Base-by-base conservation (phyloP, 352 stramenopile species). In the Phytophthora palmivora region DNA sequence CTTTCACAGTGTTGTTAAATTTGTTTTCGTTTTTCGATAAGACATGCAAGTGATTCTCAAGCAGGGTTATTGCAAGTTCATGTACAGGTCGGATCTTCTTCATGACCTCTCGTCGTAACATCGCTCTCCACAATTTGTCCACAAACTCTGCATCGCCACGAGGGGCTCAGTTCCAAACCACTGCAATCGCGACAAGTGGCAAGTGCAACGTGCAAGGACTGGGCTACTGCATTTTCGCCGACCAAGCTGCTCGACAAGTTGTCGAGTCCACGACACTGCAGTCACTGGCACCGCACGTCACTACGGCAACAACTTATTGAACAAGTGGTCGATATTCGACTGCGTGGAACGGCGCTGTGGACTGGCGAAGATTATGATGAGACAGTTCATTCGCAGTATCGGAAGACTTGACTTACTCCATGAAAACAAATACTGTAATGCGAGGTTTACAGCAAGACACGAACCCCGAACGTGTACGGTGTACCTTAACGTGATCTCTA, bases 171-270 rank as follows among this genome's bases (percentile, higher is more conserved):
- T n/a, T n/a, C n/a, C n/a, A n/a, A n/a, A n/a, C n/a, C n/a, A n/a
- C n/a, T n/a, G n/a, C n/a, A 49, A 63, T 54, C 54, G 19, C 44
- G 56, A 58, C 45, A 58, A 55, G 46, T 58, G 56, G 44, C 56
- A 50, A 54, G 19, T 43, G n/a, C 21, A 16, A 10, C 10, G 33
- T 45, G 38, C 30, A 49, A 46, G 42, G 43, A 38, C 44, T 38
- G 16, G 37, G 5, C 36, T 28, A n/a, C 5, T 37, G 9, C 8
- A 32, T 63, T 63, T 49, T 54, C 55, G 43, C 43, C 34, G 53
- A 62, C 54, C 43, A 14, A 34, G 8, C 14, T 55, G 33, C n/a
- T n/a, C n/a, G n/a, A n/a, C n/a, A n/a, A n/a, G n/a, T n/a, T n/a
- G 30, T 34, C 10, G 10, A 34, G 30, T 34, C 10, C 2, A 34